phyloP scores from a whole-genome alignment of 495 filamentous ascomycete species.

The Parathielavia hyrcaniae region DNA sequence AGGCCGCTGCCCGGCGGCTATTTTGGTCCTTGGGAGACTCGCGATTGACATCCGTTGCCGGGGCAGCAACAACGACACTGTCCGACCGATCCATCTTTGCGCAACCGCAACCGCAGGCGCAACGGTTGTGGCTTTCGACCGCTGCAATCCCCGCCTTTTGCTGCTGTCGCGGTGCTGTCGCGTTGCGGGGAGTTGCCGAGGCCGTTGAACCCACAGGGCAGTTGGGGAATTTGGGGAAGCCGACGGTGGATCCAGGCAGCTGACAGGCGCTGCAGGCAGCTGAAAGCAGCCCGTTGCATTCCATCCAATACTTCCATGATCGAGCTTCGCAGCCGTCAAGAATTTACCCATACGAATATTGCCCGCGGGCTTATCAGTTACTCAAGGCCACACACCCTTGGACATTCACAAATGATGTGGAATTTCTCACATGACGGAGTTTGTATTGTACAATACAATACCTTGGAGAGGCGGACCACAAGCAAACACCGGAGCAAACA shows the following conservation, averaged over 20 bases:
- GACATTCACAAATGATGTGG: slow-evolving; percentile 5
- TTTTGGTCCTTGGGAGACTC: slow-evolving; percentile 26
- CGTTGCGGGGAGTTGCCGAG: slow-evolving; percentile 14
- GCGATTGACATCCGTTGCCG: slow-evolving; percentile 13
- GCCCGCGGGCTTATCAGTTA: slow-evolving; percentile 17
- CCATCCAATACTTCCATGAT: slow-evolving; percentile 10
- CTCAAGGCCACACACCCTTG: slow-evolving; percentile 16
- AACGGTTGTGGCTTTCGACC: slow-evolving; percentile 10
- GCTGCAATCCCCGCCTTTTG: slow-evolving; percentile 5
- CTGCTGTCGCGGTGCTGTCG: neutral
- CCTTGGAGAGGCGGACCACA: too few relatives aligned
- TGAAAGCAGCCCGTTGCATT: slow-evolving; percentile 10
- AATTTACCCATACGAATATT: slow-evolving; percentile 20
- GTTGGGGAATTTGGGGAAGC: slow-evolving; percentile 14
- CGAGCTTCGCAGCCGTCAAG: neutral
- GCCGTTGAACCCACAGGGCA: neutral
- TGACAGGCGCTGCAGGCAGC: neutral
- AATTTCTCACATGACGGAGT: slow-evolving; percentile 10
- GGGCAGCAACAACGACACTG: slow-evolving; percentile 1
- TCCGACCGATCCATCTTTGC: slow-evolving; percentile 18
- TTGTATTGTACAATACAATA: too few relatives aligned
- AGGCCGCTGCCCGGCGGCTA: slow-evolving; percentile 48
- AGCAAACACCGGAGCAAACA: too few relatives aligned
- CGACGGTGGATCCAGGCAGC: neutral
- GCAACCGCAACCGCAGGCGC: slow-evolving; percentile 12